Evolutionary conservation across 495 filamentous ascomycete species (phyloP), one percentile per base, ranked within the genome.

Genomic region (Xylaria nigripes): DNA sequence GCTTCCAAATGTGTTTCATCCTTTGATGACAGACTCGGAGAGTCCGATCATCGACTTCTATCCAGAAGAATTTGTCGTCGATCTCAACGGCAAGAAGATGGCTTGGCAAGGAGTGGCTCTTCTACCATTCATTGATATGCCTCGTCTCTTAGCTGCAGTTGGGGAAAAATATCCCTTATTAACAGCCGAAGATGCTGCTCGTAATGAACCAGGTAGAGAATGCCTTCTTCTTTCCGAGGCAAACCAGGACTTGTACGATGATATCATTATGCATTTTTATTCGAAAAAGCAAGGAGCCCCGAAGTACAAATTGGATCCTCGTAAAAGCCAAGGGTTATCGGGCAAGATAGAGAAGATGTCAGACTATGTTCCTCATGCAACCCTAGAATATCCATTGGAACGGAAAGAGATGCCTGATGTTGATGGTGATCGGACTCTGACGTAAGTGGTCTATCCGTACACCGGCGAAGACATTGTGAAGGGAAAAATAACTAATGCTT

Each of bases 41-140:
- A 94, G 88, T 64, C 84, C 90, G 50, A 99, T 99, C 54, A 85
- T 93, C 48, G 92, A 99, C 60, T 99, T 97, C 70, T 99, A 99
- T 61, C 94, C 94, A 0, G 87, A 89, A 61, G 88, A 95, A 38
- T 99, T 99, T 64, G 80, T 84, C 3, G 77, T 96, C 50, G 93
- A 99, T 65, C 70, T 97, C 50, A 97, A 99, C 53, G 93, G 93
- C 54, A 97, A 97, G 75, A 99, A 97, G 65, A 94, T 95, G 69
- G 87, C 89, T 2, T 99, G 93, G 93, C 92, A 99, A 63, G 93
- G 93, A 57, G 89, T 97, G 40, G 88, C 87, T 21, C 72, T 97
- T 25, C 80, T 99, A 18, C 93, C 93, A 0, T 99, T 96, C 69
- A 97, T 99, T 60, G 90, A 99, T 66, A 93, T 93, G 71, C 84